These are phyloP conservation scores for Balansia obtecta DNA, from an alignment of 2,329 filamentous ascomycete genomes.

Conservation along the genomic window DNA sequence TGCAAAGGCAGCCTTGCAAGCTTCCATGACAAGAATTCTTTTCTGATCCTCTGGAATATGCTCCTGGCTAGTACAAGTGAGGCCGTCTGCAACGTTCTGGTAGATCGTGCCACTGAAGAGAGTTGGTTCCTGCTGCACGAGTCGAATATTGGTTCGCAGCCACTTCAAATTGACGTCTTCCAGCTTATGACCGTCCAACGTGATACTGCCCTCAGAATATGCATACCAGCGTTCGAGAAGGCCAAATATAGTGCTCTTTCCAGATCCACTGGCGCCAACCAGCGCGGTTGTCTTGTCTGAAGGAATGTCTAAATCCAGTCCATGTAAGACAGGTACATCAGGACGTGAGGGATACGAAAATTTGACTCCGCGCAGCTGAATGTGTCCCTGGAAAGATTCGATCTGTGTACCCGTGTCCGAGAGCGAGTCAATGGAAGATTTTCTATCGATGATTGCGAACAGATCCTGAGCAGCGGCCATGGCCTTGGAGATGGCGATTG, in stretches of 20 bases:
- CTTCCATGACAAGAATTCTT: conserved; percentile 29
- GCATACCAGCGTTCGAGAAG: conserved; percentile 50
- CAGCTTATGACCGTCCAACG: conserved; percentile 31
- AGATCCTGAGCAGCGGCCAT: conserved; percentile 33
- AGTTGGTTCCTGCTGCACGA: conserved; percentile 42
- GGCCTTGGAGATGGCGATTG: conserved; percentile 31
- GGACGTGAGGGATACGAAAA: conserved; percentile 25
- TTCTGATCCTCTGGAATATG: conserved; percentile 27
- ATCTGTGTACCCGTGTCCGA: conserved; percentile 21
- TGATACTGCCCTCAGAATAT: conserved; percentile 30
- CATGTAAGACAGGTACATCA: background rate
- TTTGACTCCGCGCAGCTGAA: conserved; percentile 33
- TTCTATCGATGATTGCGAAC: conserved; percentile 34
- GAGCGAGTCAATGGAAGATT: conserved; percentile 30
- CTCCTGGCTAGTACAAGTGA: conserved; percentile 12
- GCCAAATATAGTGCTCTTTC: conserved; percentile 46
- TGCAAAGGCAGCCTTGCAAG: conserved; percentile 38
- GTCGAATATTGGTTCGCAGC: conserved; percentile 39
- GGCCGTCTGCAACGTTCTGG: conserved; percentile 37
- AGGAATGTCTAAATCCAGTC: conserved; percentile 1
- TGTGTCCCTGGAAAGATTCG: conserved; percentile 26
- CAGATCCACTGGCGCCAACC: conserved; percentile 45
- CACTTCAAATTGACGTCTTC: conserved; percentile 35
- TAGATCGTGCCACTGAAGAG: conserved; percentile 40
- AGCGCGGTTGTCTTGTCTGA: conserved; percentile 37